phyloP scores from a whole-genome alignment of 2,329 filamentous ascomycete species.

The Pyrenophora seminiperda region DNA sequence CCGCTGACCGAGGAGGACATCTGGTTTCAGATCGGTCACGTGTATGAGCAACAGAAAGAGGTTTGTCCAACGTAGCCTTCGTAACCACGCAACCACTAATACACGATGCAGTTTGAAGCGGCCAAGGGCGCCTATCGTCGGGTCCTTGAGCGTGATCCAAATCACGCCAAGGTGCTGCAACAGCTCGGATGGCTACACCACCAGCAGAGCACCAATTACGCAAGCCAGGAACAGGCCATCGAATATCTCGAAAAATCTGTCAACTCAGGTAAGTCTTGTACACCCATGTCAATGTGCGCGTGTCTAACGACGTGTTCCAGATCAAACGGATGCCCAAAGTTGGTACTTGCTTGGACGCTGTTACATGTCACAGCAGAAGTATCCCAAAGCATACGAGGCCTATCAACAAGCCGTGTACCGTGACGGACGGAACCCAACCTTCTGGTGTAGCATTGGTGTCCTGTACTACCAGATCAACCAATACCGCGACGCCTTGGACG shows the following conservation, averaged over 20 bases:
- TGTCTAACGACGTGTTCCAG: slow-evolving; percentile 54
- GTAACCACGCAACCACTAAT: slow-evolving; percentile 27
- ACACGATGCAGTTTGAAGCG: slow-evolving; percentile 74
- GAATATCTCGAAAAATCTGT: slow-evolving; percentile 98
- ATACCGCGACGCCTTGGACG: slow-evolving; percentile 95
- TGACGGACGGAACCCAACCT: slow-evolving; percentile 95
- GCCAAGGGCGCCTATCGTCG: slow-evolving; percentile 92
- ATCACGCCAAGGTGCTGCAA: slow-evolving; percentile 96
- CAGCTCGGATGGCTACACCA: slow-evolving; percentile 98
- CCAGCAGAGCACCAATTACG: slow-evolving; percentile 89
- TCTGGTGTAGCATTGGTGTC: slow-evolving; percentile 99
- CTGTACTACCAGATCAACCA: slow-evolving; percentile 99
- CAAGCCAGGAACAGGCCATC: slow-evolving; percentile 93
- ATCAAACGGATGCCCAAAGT: slow-evolving; percentile 93
- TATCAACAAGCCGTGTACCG: slow-evolving; percentile 99
- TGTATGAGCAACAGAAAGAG: slow-evolving; percentile 98
- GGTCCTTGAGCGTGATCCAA: slow-evolving; percentile 91
- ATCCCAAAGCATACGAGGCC: slow-evolving; percentile 96
- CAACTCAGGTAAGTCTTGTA: slow-evolving; percentile 70
- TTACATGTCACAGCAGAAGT: slow-evolving; percentile 99
- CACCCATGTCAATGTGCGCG: slow-evolving; percentile 14
- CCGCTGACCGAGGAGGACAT: slow-evolving; percentile 97
- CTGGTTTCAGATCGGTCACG: slow-evolving; percentile 99
- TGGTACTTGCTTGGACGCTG: slow-evolving; percentile 98
- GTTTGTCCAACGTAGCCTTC: slow-evolving; percentile 61